Base-by-base conservation (phyloP, 306 rosid species). In the Fragaria ananassa region DNA sequence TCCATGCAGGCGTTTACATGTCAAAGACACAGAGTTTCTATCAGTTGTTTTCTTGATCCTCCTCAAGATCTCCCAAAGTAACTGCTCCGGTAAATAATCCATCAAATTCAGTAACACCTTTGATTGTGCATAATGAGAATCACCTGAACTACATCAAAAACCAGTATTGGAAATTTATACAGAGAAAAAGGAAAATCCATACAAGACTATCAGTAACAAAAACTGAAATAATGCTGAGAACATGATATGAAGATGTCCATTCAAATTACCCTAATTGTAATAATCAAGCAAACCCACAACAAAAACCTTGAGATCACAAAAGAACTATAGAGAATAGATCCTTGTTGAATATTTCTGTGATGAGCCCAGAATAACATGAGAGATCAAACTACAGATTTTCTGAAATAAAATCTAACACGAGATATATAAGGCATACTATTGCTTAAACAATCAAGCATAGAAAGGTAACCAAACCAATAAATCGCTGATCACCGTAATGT, bases 11-110 rank as follows among this genome's bases (percentile, higher is more conserved):
- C 81, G 81, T 71, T 88, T 94, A 83, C 91, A 90, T 8, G 84
- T 71, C 27, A 91, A 65, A 35, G 97, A 88, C 75, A 86, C 62
- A 21, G 85, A 84, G 78, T 90, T 90, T 82, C 94, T 85, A 42
- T 94, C 96, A 18, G 68, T 74, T 37, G 86, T 77, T 84, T 81
- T 88, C 87, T 80, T 84, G 54, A 90, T 78, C 82, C 94, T 86
- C 50, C 74, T 77, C 86, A 91, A 75, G 82, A 94, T 89, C 81
- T 91, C 97, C 94, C 97, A 94, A 44, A 94, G 72, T 86, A 94
- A 61, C n/a, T 82, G 88, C 10, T 94, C 98, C 10, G 96, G 97
- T 74, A 91, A 62, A 73, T 50, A 81, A 80, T 94, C 96, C 97
- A 94, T 91, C 83, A 76, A 35, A 4, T 44, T 51, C 41, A 56